phyloP scores from a whole-genome alignment of 1,284 basidiomycete species.

The Ustilago cynodontis region DNA sequence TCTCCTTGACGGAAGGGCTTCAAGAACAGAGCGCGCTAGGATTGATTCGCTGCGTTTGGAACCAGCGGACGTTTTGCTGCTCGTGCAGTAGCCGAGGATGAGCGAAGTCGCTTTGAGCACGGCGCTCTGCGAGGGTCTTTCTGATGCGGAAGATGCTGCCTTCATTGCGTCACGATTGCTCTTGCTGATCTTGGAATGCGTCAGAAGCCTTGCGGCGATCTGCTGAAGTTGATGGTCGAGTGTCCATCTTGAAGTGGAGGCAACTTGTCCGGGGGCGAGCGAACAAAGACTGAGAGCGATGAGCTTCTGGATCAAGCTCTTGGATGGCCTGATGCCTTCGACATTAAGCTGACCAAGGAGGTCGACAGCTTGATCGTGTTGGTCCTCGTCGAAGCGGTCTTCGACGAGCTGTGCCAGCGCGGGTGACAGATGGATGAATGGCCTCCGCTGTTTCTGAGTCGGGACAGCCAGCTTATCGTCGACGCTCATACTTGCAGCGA shows the following conservation, averaged over 20 bases:
- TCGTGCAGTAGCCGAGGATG: constrained; percentile 19
- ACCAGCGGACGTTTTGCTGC: not conserved
- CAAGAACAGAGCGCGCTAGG: constrained; percentile 24
- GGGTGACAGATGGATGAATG: constrained; percentile 14
- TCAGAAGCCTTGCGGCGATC: constrained; percentile 19
- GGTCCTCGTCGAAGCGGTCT: constrained; percentile 51
- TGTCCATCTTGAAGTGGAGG: constrained; percentile 41
- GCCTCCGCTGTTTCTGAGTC: constrained; percentile 10
- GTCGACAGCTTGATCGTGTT: constrained; percentile 45
- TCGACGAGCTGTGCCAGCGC: constrained; percentile 33
- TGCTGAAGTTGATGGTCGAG: constrained; percentile 33
- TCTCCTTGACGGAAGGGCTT: constrained; percentile 33
- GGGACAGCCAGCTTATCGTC: constrained; percentile 14
- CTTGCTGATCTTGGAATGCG: constrained; percentile 16
- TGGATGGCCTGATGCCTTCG: constrained; percentile 18
- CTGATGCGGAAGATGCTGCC: constrained; percentile 16
- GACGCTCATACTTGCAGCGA: constrained; percentile 18
- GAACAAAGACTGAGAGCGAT: constrained; percentile 51
- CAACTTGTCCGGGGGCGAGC: constrained; percentile 22
- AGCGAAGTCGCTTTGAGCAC: constrained; percentile 40
- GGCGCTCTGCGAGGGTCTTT: constrained; percentile 23
- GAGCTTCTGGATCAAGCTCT: constrained; percentile 31
- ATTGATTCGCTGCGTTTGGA: not conserved
- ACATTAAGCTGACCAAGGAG: constrained; percentile 36
- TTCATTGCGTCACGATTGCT: constrained; percentile 18